A percentile compares a stretch with the other conserved stretches of the same genome.
Evolutionary conservation across 805 yeast genomes (phyloP).

Genomic region (Helenozyma baotianmanensis): DNA sequence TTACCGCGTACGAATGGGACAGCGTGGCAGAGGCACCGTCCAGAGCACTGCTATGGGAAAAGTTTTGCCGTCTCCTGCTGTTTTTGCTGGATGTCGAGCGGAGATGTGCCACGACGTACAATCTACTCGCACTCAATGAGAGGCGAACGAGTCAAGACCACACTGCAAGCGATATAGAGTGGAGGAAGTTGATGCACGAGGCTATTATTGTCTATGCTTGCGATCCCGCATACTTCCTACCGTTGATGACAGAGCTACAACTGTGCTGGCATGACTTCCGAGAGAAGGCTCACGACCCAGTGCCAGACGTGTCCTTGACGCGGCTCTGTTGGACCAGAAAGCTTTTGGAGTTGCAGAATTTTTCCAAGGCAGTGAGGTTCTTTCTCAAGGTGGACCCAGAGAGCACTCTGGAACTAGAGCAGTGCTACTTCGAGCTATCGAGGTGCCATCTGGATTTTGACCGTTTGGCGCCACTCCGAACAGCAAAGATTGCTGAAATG

Average conservation of each 20-base stretch:
- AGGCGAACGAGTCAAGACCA: too few species aligned
- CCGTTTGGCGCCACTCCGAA: slow-evolving; percentile 5
- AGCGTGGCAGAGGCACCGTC: not conserved
- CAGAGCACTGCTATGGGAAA: too few species aligned
- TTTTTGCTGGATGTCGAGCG: too few species aligned
- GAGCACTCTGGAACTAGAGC: slow-evolving; percentile 5
- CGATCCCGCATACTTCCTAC: slow-evolving; percentile 2
- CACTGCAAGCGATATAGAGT: too few species aligned
- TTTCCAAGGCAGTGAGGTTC: slow-evolving; percentile 5
- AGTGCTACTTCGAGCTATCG: slow-evolving; percentile 11
- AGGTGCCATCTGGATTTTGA: slow-evolving; percentile 12
- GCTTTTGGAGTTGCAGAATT: slow-evolving; percentile 11
- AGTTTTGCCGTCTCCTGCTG: too few species aligned
- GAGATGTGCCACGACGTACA: too few species aligned
- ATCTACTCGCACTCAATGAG: too few species aligned
- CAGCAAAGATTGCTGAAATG: slow-evolving; percentile 1
- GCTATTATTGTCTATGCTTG: slow-evolving; percentile 4
- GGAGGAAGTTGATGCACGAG: not conserved
- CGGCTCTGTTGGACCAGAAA: slow-evolving; percentile 9
- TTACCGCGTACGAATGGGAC: slow-evolving; percentile 8
- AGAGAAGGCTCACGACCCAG: too few species aligned
- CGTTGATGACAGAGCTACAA: slow-evolving; percentile 1
- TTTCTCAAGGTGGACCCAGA: slow-evolving; percentile 2
- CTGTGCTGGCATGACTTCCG: too few species aligned
- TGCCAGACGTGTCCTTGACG: not conserved